These are phyloP conservation scores for Dichotomopilus funicola DNA, from an alignment of 2,329 filamentous ascomycete genomes.

Conservation along the genomic window DNA sequence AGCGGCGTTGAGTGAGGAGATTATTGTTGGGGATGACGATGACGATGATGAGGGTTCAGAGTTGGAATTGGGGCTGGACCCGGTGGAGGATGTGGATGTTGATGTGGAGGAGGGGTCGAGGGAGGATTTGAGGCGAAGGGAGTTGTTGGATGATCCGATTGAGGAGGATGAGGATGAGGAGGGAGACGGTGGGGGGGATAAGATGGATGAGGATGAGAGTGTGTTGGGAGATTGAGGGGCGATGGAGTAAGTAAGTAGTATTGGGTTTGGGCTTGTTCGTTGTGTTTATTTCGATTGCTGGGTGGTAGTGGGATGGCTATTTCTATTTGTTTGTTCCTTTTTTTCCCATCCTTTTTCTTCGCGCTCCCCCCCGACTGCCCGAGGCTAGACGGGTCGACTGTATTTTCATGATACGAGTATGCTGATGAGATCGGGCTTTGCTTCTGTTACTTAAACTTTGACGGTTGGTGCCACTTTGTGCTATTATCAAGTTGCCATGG, in stretches of 20 bases:
- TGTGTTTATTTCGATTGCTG: background rate
- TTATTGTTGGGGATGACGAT: constrained; percentile 38
- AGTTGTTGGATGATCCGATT: constrained; percentile 44
- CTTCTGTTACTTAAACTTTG: background rate
- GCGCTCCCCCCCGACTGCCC: too few species aligned
- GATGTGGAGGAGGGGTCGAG: constrained; percentile 53
- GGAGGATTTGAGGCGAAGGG: constrained; percentile 51
- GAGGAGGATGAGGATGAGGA: constrained; percentile 38
- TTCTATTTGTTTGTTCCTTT: background rate
- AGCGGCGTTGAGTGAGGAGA: constrained; percentile 39
- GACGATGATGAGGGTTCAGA: constrained; percentile 19
- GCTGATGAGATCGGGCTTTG: constrained; percentile 1
- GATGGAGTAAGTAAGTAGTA: background rate
- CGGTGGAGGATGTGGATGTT: constrained; percentile 18
- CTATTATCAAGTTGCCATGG: too few species aligned
- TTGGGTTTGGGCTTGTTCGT: background rate
- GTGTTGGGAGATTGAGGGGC: constrained; percentile 38
- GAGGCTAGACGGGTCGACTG: background rate
- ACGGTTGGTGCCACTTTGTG: too few species aligned
- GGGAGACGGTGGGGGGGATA: constrained; percentile 25
- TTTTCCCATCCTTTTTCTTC: background rate
- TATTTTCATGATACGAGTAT: constrained; percentile 1
- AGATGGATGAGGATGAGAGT: constrained; percentile 39
- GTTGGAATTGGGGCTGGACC: constrained; percentile 6
- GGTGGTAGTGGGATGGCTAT: background rate